phyloP scores from a whole-genome alignment of 805 yeast species.

The Myxozyma kluyveri region DNA sequence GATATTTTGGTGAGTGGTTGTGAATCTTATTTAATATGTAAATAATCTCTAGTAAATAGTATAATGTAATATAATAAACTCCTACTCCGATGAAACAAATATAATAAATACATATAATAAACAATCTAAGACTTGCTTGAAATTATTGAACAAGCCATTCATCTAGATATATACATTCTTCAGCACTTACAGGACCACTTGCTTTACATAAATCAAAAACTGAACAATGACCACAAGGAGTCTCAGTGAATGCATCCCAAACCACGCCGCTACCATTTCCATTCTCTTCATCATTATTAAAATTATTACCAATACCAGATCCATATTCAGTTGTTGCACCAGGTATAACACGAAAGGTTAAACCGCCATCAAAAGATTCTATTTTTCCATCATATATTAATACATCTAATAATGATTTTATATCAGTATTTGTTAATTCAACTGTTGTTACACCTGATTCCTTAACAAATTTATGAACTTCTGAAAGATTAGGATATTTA shows the following conservation, averaged over 20 bases:
- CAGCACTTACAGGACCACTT: constrained; percentile 37
- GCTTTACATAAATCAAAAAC: constrained; percentile 34
- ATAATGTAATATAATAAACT: background rate
- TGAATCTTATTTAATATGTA: background rate
- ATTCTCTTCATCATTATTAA: constrained; percentile 8
- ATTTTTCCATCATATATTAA: constrained; percentile 81
- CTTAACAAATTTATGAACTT: constrained; percentile 71
- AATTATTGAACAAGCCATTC: constrained; percentile 34
- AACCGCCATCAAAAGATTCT: constrained; percentile 56
- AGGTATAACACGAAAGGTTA: constrained; percentile 70
- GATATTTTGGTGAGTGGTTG: too few species aligned
- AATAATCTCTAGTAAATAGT: background rate
- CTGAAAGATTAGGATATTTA: constrained; percentile 66
- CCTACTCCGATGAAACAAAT: background rate
- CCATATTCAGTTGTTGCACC: constrained; percentile 44
- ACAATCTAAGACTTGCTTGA: background rate
- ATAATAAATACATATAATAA: background rate
- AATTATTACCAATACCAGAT: constrained; percentile 34
- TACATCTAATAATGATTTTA: constrained; percentile 82
- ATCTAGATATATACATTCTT: constrained; percentile 37
- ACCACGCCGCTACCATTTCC: background rate
- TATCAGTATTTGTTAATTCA: constrained; percentile 70
- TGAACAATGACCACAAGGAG: constrained; percentile 39
- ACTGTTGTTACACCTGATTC: constrained; percentile 74
- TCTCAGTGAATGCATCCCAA: constrained; percentile 35